Percentiles rank a stretch among this genome's conserved stretches.
Evolutionary conservation across 805 yeast species (phyloP).

Genomic region (Metschnikowia similis): DNA sequence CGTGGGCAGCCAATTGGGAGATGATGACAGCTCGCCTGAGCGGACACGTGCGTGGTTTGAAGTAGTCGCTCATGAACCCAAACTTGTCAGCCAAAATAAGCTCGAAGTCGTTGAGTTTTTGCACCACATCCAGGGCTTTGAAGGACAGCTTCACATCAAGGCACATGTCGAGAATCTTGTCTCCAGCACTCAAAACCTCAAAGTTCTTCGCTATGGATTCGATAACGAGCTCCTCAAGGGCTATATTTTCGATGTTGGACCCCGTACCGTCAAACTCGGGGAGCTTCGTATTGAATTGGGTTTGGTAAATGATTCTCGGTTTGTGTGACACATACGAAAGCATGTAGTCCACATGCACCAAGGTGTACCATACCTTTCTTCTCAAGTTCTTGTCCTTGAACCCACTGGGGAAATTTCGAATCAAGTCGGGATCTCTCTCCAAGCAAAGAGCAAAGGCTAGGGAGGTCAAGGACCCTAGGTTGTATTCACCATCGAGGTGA

Average conservation of each 20-base stretch:
- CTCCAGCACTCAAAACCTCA: conserved; percentile 6
- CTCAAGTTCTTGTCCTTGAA: conserved; percentile 11
- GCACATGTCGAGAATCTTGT: conserved; percentile 9
- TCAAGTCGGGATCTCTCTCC: conserved; percentile 16
- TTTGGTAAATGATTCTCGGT: conserved; percentile 7
- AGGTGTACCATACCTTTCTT: conserved; percentile 16
- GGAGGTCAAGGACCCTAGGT: conserved; percentile 8
- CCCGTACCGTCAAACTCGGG: conserved; percentile 8
- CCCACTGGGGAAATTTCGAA: conserved; percentile 6
- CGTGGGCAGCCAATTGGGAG: conserved; percentile 8
- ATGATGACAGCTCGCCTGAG: neutral
- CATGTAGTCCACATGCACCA: conserved; percentile 12
- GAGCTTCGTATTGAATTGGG: conserved; percentile 8
- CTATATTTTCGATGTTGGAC: conserved; percentile 10
- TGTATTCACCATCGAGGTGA: conserved; percentile 7
- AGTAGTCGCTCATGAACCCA: conserved; percentile 11
- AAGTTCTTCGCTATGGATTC: conserved; percentile 3
- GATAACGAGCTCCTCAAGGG: conserved; percentile 8
- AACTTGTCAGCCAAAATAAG: conserved; percentile 3
- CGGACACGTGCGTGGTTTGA: neutral
- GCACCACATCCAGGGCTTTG: conserved; percentile 7
- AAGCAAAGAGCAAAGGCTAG: conserved; percentile 12
- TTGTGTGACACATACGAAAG: conserved; percentile 11
- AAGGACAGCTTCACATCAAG: conserved; percentile 5
- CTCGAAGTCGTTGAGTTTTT: conserved; percentile 11